Evolutionary conservation across 306 rosid species (phyloP).

Genomic region (Inga oerstediana): DNA sequence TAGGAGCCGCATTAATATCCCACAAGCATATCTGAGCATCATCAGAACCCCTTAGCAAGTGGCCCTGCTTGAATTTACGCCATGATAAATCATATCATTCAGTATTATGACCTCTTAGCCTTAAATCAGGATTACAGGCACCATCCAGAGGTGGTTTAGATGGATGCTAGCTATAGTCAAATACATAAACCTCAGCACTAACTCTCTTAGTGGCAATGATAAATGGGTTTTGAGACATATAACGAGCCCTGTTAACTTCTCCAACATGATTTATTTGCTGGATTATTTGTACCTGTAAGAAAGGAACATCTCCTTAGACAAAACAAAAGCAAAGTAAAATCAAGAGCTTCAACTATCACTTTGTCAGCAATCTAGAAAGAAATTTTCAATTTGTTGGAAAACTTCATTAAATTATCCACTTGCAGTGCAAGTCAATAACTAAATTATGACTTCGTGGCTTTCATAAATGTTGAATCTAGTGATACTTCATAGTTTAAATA

Average conservation of each 20-base stretch:
- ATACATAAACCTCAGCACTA: slow-evolving; percentile 71
- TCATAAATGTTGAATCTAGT: neutral
- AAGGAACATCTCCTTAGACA: neutral
- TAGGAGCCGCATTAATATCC: slow-evolving; percentile 84
- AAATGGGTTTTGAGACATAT: slow-evolving; percentile 74
- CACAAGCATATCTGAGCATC: slow-evolving; percentile 99
- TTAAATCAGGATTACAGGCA: slow-evolving; percentile 87
- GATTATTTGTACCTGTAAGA: slow-evolving; percentile 81
- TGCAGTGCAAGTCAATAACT: neutral
- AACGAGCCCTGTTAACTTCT: slow-evolving; percentile 75
- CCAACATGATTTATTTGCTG: slow-evolving; percentile 90
- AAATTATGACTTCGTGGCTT: neutral
- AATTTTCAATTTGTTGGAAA: neutral
- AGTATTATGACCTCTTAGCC: slow-evolving; percentile 87
- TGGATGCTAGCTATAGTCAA: slow-evolving; percentile 75
- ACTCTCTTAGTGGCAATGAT: slow-evolving; percentile 74
- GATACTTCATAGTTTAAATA: too few relatives aligned
- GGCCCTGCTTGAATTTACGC: slow-evolving; percentile 93
- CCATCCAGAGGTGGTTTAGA: slow-evolving; percentile 93
- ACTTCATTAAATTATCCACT: neutral
- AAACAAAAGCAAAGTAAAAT: neutral
- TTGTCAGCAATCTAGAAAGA: neutral
- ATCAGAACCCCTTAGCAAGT: slow-evolving; percentile 93
- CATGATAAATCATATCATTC: slow-evolving; percentile 98
- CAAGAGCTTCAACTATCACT: neutral